Base-by-base conservation (phyloP, 495 filamentous ascomycete genomes). In the Podospora pseudopauciseta region DNA sequence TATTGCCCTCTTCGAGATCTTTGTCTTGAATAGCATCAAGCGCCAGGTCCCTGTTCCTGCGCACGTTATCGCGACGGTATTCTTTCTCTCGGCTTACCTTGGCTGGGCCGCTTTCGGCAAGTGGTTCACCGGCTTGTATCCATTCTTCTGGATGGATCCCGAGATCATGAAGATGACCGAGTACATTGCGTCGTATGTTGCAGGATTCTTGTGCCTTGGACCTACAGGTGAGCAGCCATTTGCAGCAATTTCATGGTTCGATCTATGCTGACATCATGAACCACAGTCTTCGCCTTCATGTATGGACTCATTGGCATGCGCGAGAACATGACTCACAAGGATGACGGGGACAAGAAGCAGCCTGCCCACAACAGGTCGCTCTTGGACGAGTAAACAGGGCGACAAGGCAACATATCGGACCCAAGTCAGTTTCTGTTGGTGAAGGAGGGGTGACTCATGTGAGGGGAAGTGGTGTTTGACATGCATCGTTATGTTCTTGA, bases 81-180 rank as follows among this genome's bases (percentile, higher is more conserved):
- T 77, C 54, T 66, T 83, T 5, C 74, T 80, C 61, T 66, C 71
- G 5, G 58, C 74, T 19, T 87, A 86, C 65, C 74, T 85, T 26
- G 79, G 75, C 3, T 86, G 83, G 85, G 79, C 80, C 13, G 76
- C 75, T 16, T 65, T 86, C 32, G 83, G 84, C 54, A 77, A 83
- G 63, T 68, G 78, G 6, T 30, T 81, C 63, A 85, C 83, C 0
- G 83, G 80, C 64, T 74, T 80, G 32, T 81, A 78, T 54, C 76
- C 78, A 7, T 83, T 80, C 71, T 85, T 81, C 69, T 86, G 83
- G 76, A 74, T 86, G 54, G 81, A 86, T 55, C 76, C 75, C 11
- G 70, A 78, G 28, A 59, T 68, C 28, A 72, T 73, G 13, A 74
- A 75, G 57, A 76, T 73, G 70, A 72, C 75, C 18, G 71, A 77